Percentiles rank a stretch among this genome's conserved stretches.
These are phyloP conservation scores for Aureoboletus auriporus DNA, from an alignment of 768 basidiomycete species.

Conservation along the genomic window DNA sequence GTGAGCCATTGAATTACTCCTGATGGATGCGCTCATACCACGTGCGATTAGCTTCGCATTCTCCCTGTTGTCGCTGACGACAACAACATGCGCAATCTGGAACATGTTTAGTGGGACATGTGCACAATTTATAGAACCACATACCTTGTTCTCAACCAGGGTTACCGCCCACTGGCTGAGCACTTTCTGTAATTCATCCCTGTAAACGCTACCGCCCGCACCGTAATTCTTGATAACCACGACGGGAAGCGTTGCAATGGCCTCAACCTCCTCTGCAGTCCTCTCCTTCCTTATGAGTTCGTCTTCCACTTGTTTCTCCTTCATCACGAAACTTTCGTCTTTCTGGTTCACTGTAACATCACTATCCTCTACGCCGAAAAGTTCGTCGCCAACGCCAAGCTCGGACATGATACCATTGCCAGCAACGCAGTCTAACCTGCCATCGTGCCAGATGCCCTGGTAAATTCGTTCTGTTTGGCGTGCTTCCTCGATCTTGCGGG, in stretches of 20 bases:
- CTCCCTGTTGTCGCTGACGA: constrained; percentile 87
- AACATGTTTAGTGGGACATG: background rate
- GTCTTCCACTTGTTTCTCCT: constrained; percentile 29
- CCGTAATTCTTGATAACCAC: constrained; percentile 84
- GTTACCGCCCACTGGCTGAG: constrained; percentile 83
- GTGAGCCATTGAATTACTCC: background rate
- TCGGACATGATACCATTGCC: constrained; percentile 87
- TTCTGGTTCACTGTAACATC: constrained; percentile 13
- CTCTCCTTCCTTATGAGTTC: constrained; percentile 28
- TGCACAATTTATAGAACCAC: constrained; percentile 1
- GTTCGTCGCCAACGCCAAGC: constrained; percentile 79
- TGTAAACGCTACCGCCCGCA: constrained; percentile 47
- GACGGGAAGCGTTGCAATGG: constrained; percentile 68
- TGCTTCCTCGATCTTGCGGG: constrained; percentile 35
- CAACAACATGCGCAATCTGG: constrained; percentile 87
- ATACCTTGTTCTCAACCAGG: constrained; percentile 76
- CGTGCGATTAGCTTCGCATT: constrained; percentile 81
- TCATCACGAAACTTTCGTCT: constrained; percentile 8
- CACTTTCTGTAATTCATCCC: constrained; percentile 70
- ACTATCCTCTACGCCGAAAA: constrained; percentile 36
- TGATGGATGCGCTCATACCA: constrained; percentile 39
- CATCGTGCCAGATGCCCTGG: constrained; percentile 80
- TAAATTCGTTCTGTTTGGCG: constrained; percentile 45
- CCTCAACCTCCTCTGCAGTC: constrained; percentile 43
- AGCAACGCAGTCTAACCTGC: constrained; percentile 76